Conservation (phyloP, 2,329 filamentous ascomycete species). For the Cercospora sp. region DNA sequence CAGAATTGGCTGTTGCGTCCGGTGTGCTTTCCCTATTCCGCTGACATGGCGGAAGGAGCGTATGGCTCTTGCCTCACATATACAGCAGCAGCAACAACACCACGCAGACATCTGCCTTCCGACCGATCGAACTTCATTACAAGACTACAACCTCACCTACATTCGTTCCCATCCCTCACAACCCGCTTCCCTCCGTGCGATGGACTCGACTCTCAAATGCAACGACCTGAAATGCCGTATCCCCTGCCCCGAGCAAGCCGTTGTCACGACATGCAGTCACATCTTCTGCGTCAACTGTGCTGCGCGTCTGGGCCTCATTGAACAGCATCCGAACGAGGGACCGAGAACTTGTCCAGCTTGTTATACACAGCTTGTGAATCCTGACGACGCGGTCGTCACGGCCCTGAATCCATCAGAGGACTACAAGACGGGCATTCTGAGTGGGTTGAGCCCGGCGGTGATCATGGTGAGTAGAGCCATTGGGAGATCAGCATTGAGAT, state of each 20-base stretch:
- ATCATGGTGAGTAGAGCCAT: conserved; percentile 62
- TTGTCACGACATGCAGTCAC: conserved; percentile 92
- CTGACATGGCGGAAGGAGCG: not conserved
- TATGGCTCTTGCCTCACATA: not conserved
- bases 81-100: not conserved
- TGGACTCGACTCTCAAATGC: conserved; percentile 76
- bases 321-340: conserved; percentile 38
- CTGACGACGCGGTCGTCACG: conserved; percentile 72
- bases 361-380: conserved; percentile 63
- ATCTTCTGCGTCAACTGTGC: conserved; percentile 81
- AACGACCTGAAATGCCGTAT: conserved; percentile 76
- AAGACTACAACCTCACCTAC: not conserved
- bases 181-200: conserved; percentile 40
- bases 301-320: conserved; percentile 61
- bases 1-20: not conserved
- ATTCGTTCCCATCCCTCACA: not conserved
- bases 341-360: conserved; percentile 74
- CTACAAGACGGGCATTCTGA: conserved; percentile 83
- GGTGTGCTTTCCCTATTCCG: not conserved
- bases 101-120: not conserved
- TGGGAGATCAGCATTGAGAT: not conserved
- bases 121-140: not conserved
- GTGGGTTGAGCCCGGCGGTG: conserved; percentile 74
- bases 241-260: conserved; percentile 67
- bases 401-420: conserved; percentile 79